Evolutionary conservation across 1,284 basidiomycete genomes (phyloP).

Genomic region (Malassezia obtusa): DNA sequence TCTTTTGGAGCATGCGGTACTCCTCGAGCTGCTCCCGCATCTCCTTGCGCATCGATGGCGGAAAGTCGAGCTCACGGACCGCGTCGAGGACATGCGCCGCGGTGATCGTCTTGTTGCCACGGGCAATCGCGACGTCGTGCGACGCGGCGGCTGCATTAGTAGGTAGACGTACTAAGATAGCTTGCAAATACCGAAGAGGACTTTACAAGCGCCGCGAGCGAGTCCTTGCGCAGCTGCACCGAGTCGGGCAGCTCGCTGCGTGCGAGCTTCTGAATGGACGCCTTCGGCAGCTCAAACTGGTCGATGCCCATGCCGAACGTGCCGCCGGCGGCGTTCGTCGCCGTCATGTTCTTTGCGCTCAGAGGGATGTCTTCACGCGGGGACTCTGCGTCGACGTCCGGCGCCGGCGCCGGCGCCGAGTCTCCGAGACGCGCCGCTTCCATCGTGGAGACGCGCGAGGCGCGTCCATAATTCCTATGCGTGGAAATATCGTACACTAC

Average conservation of each 20-base stretch:
- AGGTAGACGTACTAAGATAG: constrained; percentile 16
- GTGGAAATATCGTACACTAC: constrained; percentile 11
- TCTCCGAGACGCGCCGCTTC: neutral
- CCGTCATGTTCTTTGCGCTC: constrained; percentile 6
- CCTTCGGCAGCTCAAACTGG: constrained; percentile 19
- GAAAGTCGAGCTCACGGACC: constrained; percentile 20
- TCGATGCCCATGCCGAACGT: constrained; percentile 20
- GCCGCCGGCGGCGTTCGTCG: constrained; percentile 16
- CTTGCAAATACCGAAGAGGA: constrained; percentile 20
- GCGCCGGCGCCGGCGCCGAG: neutral
- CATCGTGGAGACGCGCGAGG: neutral
- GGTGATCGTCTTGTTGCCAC: constrained; percentile 20
- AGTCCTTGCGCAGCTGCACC: constrained; percentile 19
- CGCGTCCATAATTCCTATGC: constrained; percentile 6
- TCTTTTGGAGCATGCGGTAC: constrained; percentile 14
- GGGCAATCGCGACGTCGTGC: constrained; percentile 17
- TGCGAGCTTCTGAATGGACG: constrained; percentile 18
- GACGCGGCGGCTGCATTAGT: constrained; percentile 14
- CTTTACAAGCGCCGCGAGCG: constrained; percentile 18
- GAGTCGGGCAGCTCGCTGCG: constrained; percentile 18
- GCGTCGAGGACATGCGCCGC: constrained; percentile 17
- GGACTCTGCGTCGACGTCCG: neutral
- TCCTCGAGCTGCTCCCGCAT: constrained; percentile 17
- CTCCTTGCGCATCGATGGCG: constrained; percentile 12
- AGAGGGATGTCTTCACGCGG: constrained; percentile 4